phyloP scores from a whole-genome alignment of 441 rosid species.

The Erysimum cheiri region DNA sequence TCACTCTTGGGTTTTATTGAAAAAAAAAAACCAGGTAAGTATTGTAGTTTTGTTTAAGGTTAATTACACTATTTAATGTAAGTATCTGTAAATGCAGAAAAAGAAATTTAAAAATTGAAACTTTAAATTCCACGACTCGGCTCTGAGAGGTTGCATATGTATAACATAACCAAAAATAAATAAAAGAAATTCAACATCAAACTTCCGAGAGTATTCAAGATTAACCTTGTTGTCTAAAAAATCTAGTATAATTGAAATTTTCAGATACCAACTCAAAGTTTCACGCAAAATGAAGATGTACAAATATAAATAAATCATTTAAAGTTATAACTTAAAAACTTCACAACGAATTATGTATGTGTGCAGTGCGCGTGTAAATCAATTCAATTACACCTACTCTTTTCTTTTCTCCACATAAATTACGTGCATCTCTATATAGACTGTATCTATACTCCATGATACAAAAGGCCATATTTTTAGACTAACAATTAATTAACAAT shows the following conservation, averaged over 20 bases:
- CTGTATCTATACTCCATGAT: conserved; percentile 11
- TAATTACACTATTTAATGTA: too few relatives aligned
- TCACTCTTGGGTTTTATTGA: too few relatives aligned
- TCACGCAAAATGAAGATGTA: not conserved
- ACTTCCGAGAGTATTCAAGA: conserved; percentile 7
- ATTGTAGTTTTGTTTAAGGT: too few relatives aligned
- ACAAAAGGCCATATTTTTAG: conserved; percentile 1
- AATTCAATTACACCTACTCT: conserved; percentile 25
- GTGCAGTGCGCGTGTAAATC: conserved; percentile 25
- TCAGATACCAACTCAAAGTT: not conserved
- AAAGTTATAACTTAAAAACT: not conserved
- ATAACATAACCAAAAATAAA: too few relatives aligned
- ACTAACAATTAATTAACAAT: conserved; percentile 38
- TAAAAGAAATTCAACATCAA: not conserved
- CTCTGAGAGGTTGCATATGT: not conserved
- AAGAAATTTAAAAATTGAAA: too few relatives aligned
- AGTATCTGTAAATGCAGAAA: too few relatives aligned
- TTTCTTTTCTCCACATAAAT: conserved; percentile 37
- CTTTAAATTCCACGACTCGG: not conserved
- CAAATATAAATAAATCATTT: not conserved
- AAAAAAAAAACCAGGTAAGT: too few relatives aligned
- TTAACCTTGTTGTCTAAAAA: not conserved
- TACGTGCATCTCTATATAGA: conserved; percentile 29
- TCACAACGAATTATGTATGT: conserved; percentile 33
- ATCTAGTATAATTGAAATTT: not conserved